Conservation (phyloP, 1,139 yeast genomes). For the Saccharomyces hybrid region DNA sequence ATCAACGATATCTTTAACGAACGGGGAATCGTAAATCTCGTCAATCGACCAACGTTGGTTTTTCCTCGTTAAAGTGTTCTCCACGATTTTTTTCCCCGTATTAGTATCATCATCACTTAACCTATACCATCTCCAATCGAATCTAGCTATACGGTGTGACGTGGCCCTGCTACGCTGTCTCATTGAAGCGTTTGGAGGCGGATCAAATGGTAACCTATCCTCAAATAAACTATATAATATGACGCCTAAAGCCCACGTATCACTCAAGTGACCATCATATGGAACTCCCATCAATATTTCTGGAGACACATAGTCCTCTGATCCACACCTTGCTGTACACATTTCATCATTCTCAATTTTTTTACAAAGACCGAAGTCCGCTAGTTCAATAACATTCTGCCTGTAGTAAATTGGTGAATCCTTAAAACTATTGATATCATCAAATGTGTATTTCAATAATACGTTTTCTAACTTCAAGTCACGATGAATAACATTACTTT, state of each 20-base stretch:
- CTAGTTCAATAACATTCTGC: constrained; percentile 46
- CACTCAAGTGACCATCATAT: constrained; percentile 84
- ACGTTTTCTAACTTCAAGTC: constrained; percentile 84
- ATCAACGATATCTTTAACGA: constrained; percentile 25
- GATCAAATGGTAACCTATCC: constrained; percentile 82
- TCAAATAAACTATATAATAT: constrained; percentile 77
- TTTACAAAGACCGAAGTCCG: constrained; percentile 86
- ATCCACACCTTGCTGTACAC: constrained; percentile 83
- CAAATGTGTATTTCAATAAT: constrained; percentile 40
- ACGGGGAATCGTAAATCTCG: constrained; percentile 34
- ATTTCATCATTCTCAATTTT: constrained; percentile 47
- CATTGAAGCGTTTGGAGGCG: constrained; percentile 46
- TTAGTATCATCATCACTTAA: constrained; percentile 33
- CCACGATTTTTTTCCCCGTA: constrained; percentile 50
- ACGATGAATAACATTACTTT: constrained; percentile 63
- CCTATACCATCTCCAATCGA: constrained; percentile 81
- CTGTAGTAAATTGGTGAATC: constrained; percentile 10
- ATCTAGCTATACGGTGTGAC: constrained; percentile 84
- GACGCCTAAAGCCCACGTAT: constrained; percentile 92
- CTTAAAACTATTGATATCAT: constrained; percentile 29
- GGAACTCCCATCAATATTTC: constrained; percentile 83
- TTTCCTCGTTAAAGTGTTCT: constrained; percentile 45
- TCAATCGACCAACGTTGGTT: constrained; percentile 41
- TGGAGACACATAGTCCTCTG: constrained; percentile 92
- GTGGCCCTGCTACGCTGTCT: constrained; percentile 50